A percentile compares a stretch with the other conserved stretches of the same genome.
Evolutionary conservation across 805 yeast genomes (phyloP).

Genomic region (Candida schatavii): DNA sequence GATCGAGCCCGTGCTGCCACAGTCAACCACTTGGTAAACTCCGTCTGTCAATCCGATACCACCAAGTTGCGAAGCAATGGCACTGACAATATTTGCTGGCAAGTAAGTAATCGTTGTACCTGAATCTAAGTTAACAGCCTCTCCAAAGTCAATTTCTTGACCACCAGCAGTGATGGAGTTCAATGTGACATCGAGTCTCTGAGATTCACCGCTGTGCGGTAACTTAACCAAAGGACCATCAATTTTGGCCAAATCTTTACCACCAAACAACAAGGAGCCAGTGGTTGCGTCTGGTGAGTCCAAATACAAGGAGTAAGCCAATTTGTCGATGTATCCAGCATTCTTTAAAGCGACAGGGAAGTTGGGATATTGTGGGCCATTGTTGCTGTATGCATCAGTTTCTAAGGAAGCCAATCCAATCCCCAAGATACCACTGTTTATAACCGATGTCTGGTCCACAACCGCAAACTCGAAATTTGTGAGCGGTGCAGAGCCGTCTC

Average conservation of each 20-base stretch:
- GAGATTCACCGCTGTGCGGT: constrained; percentile 18
- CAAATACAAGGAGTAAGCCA: constrained; percentile 39
- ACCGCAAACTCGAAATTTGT: constrained; percentile 6
- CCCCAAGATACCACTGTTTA: constrained; percentile 4
- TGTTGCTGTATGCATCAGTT: not conserved
- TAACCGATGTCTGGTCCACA: not conserved
- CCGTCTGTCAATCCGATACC: not conserved
- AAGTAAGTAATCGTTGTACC: constrained; percentile 7
- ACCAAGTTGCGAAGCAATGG: not conserved
- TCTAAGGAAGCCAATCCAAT: constrained; percentile 4
- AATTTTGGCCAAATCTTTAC: constrained; percentile 24
- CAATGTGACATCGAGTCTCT: constrained; percentile 47
- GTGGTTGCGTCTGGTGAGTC: constrained; percentile 15
- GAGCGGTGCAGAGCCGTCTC: constrained; percentile 2
- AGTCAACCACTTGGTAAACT: not conserved
- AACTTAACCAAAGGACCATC: constrained; percentile 7
- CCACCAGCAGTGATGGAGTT: constrained; percentile 27
- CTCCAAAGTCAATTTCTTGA: constrained; percentile 4
- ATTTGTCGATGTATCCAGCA: constrained; percentile 32
- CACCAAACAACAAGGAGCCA: constrained; percentile 30
- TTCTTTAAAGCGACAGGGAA: constrained; percentile 31
- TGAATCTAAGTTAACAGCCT: constrained; percentile 3
- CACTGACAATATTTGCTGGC: not conserved
- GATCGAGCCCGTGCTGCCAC: constrained; percentile 1
- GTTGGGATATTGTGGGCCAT: constrained; percentile 23